A percentile compares a stretch with the other conserved stretches of the same genome.
Evolutionary conservation across 1,284 basidiomycete genomes (phyloP).

Genomic region (Ustilago tritici): DNA sequence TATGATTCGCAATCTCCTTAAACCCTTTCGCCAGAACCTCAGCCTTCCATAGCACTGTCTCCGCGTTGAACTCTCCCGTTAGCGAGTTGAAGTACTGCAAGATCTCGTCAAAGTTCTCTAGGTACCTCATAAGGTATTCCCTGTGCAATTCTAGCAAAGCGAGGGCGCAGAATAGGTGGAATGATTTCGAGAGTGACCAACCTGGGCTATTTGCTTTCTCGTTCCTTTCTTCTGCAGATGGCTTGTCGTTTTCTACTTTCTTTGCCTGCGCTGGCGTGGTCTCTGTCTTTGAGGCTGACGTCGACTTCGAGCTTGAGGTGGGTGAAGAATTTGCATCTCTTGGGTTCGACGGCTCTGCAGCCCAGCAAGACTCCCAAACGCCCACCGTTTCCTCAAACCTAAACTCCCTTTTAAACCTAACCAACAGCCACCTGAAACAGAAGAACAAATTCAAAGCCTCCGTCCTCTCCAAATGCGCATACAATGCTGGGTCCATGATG

Average conservation of each 20-base stretch:
- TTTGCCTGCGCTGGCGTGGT: neutral
- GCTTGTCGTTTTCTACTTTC: neutral
- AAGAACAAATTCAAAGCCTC: conserved; percentile 96
- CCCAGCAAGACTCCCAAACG: conserved; percentile 80
- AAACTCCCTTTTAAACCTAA: conserved; percentile 80
- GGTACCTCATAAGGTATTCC: conserved; percentile 90
- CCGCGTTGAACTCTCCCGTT: conserved; percentile 43
- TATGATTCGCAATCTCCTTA: conserved; percentile 10
- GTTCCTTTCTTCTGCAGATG: neutral
- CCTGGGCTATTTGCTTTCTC: neutral
- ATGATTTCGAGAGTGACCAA: conserved; percentile 72
- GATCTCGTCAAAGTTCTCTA: conserved; percentile 78
- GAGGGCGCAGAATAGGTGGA: conserved; percentile 93
- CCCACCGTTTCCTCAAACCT: conserved; percentile 86
- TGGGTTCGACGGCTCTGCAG: conserved; percentile 30
- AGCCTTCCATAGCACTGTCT: conserved; percentile 39
- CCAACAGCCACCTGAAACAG: conserved; percentile 83
- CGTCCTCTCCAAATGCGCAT: conserved; percentile 77
- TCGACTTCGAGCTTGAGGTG: neutral
- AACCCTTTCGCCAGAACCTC: conserved; percentile 49
- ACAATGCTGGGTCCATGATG: conserved; percentile 87
- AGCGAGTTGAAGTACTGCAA: conserved; percentile 60
- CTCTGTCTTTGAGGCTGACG: neutral
- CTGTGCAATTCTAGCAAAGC: conserved; percentile 93
- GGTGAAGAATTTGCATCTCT: neutral